phyloP scores from a whole-genome alignment of 495 filamentous ascomycete genomes.

The Podospora pseudopauciseta region DNA sequence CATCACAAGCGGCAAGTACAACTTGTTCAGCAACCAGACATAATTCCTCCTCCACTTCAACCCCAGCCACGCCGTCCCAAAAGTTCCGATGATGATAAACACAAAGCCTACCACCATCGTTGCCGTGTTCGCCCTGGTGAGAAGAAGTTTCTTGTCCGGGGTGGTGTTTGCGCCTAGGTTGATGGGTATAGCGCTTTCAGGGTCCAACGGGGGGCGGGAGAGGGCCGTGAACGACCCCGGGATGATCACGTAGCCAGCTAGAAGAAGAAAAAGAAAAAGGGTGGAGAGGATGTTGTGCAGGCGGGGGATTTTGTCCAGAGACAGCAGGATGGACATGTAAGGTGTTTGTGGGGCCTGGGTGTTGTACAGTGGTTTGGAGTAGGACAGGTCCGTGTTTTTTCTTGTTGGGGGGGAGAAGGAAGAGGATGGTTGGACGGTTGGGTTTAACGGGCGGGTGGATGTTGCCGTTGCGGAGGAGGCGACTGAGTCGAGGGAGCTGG shows the following conservation, averaged over 20 bases:
- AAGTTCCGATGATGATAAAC: conserved; percentile 27
- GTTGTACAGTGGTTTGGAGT: not conserved
- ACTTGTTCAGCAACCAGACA: conserved; percentile 43
- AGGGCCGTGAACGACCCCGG: conserved; percentile 38
- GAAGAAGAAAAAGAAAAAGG: conserved; percentile 37
- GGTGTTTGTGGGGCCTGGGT: conserved; percentile 23
- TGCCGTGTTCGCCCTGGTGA: conserved; percentile 15
- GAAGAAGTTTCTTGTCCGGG: conserved; percentile 13
- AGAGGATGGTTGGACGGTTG: not conserved
- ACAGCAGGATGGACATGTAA: conserved; percentile 41
- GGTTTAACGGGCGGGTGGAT: not conserved
- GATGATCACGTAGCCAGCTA: conserved; percentile 42
- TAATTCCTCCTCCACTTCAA: conserved; percentile 37
- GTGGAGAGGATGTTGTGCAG: conserved; percentile 35
- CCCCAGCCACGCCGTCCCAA: conserved; percentile 24
- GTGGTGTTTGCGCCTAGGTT: conserved; percentile 15
- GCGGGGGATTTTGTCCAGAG: conserved; percentile 36
- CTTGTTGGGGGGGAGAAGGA: not conserved
- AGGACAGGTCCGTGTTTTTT: not conserved
- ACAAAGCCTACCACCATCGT: conserved; percentile 28
- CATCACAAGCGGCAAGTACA: conserved; percentile 42
- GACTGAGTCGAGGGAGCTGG: conserved; percentile 12
- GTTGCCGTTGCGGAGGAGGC: conserved; percentile 6
- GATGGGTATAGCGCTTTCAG: conserved; percentile 4
- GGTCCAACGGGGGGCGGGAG: conserved; percentile 5